Evolutionary conservation across 768 basidiomycete genomes (phyloP), one percentile per base, ranked within the genome.

Genomic region (Calocera cornea): DNA sequence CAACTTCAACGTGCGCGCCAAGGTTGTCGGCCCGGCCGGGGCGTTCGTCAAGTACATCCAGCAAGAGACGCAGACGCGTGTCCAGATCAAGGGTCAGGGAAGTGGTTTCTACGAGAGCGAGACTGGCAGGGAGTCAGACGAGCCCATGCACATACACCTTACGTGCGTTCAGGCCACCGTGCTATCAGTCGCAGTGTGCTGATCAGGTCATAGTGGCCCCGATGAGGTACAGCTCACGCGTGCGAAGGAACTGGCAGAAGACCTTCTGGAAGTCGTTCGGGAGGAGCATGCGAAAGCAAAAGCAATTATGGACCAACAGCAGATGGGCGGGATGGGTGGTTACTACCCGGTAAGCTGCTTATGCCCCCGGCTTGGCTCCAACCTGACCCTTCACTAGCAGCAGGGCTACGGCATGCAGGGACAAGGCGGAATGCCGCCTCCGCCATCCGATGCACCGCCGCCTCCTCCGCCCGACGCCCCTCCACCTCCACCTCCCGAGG

Each of bases 41-140:
- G 87, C 92, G 70, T 99, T 97, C 73, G 95, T 99, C 71, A 99
- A 99, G 78, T 94, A 94, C 75, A 98, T 98, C 64, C 95, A 99
- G 77, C 84, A 88, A 72, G 95, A 99, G 77, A 99, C 95, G 0
- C 87, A 88, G 33, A 95, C 95, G 5, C 84, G 95, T 68, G 95
- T 99, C 10, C 95, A 99, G 76, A 97, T 99, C 72, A 98, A 98
- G 77, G 95, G 95, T 22, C 72, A 86, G 16, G 95, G 95, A 3
- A 95, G 92, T 29, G 95, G 95, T 1, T 99, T 97, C 75, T 87
- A 95, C 69, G 95, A 99, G 73, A 84, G 85, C 68, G 91, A 94
- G 72, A 94, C 92, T 0, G 90, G 92, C 1, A 80, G 86, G 73
- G 93, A 95, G 77, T 84, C 87, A 49, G 89, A 92, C 50, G 91